Conservation (phyloP, 192 early-diverging fungal genomes). For the Coemansia sp. region DNA sequence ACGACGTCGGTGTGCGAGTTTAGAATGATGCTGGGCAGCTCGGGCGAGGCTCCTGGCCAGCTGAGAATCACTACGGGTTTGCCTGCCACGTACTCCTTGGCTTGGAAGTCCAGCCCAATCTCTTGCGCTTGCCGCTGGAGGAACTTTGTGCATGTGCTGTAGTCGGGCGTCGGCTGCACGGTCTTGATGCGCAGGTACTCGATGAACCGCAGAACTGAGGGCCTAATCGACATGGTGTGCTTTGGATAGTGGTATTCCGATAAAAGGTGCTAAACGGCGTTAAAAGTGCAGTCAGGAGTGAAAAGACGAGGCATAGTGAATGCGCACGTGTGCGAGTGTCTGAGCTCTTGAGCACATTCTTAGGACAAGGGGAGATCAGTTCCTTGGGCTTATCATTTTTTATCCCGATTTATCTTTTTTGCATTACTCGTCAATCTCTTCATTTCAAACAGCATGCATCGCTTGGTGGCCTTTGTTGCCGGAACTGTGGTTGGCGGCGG, state of each 20-base stretch:
- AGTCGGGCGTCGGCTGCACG: constrained; percentile 85
- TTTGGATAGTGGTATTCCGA: neutral
- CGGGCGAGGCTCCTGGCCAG: constrained; percentile 63
- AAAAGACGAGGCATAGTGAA: too few species aligned
- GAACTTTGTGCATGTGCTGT: constrained; percentile 64
- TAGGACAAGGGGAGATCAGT: neutral
- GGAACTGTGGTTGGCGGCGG: constrained; percentile 49
- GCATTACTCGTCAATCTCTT: too few species aligned
- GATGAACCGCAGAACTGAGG: constrained; percentile 62
- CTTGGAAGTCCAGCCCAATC: constrained; percentile 62
- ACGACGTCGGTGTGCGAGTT: constrained; percentile 93
- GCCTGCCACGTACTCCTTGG: constrained; percentile 60
- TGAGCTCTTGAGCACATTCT: too few species aligned
- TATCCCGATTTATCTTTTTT: neutral
- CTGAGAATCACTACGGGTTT: constrained; percentile 79
- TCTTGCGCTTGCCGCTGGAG: constrained; percentile 70
- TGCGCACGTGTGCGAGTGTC: neutral
- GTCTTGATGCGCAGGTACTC: constrained; percentile 87
- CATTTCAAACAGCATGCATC: constrained; percentile 22
- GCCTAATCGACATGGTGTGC: neutral
- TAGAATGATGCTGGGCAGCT: constrained; percentile 66
- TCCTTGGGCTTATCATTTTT: neutral
- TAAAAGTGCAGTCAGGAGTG: neutral
- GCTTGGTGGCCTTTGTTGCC: constrained; percentile 46
- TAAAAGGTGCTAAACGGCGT: neutral